Evolutionary conservation across 2,329 filamentous ascomycete genomes (phyloP), one percentile per base, ranked within the genome.

Genomic region (Trichoderma lentiforme): DNA sequence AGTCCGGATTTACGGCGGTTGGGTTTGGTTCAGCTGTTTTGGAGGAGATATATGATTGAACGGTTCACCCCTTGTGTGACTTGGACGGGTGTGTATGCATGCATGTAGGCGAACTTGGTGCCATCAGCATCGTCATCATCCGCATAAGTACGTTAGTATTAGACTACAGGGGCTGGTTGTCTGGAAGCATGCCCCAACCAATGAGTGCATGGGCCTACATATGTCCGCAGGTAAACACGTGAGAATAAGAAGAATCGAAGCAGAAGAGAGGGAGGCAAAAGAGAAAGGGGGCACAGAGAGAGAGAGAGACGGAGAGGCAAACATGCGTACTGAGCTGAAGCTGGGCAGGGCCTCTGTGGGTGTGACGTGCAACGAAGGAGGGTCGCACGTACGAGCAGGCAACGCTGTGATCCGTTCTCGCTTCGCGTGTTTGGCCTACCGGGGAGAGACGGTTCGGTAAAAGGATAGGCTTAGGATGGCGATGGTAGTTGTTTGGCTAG

Each of bases 341-440:
- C 34, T 26, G 47, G n/a, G 47, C 47, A 21, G 47, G 47, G 47
- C n/a, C 47, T 53, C 47, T 24, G 6, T 24, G 34, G 14, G 56
- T 61, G 39, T 28, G 66, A 60, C 65, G 53, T 68, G 51, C 53
- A 34, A 39, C 47, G 51, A 57, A 36, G 39, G 39, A 36, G 56
- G 39, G 68, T 70, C 24, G 60, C 32, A 70, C 68, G 26, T 43
- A 39, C 14, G 18, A 28, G 15, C 30, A 57, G 30, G 21, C 66
- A 64, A 64, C 43, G 68, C 68, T 32, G 68, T 70, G 68, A 32
- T 56, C 68, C 68, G 68, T 64, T 70, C 68, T 70, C 68, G 68
- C 68, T 64, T 70, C 68, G 68, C 68, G 43, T 70, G 60, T 63
- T 39, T 63, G 43, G 47, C 67, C 58, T 70, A 70, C 58, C 67